Evolutionary conservation across 2,329 filamentous ascomycete species (phyloP), one percentile per base, ranked within the genome.

Genomic region (Aureobasidium musti): DNA sequence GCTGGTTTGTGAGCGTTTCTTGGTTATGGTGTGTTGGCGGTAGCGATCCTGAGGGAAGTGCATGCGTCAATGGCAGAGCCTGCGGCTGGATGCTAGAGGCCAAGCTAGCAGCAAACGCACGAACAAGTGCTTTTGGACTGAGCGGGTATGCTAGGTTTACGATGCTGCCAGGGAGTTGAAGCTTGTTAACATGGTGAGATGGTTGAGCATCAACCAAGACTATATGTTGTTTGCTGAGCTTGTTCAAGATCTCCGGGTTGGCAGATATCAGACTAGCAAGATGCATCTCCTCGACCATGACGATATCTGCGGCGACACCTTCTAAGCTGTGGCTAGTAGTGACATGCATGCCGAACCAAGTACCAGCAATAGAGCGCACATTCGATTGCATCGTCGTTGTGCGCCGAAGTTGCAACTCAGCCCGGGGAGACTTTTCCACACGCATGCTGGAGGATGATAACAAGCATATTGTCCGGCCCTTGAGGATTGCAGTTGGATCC

Each of bases 331-430:
- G 19, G 14, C 21, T 26, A 1, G 21, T 39, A 3, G 7, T 19
- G 21, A 52, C 23, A 2, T 52, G 13, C 43, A 59, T 66, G 19
- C 53, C 63, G 14, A 66, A 59, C 43, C 53, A 59, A 0, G 26
- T 3, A 8, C 23, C 13, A 6, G 47, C 14, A 5, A 63, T 53
- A 4, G 35, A 41, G 2, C 47, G 33, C 14, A 63, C 60, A 19
- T 43, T 53, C 5, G 35, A 43, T 1, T 43, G 45, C 47, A 63
- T 53, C 2, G 49, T 41, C 39, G 35, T 4, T 1, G 35, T 53
- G 7, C 45, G 30, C 50, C n/a, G 30, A 39, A 33, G 17, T 50
- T n/a, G 30, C 30, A 47, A 26, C 10, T 47, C 33, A 1, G 23
- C 14, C 26, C 11, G 39, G 11, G 26, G 17, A 1, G 17, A 23